These are phyloP conservation scores for Saturnispora halmiae DNA, from an alignment of 805 yeast genomes.

Conservation along the genomic window DNA sequence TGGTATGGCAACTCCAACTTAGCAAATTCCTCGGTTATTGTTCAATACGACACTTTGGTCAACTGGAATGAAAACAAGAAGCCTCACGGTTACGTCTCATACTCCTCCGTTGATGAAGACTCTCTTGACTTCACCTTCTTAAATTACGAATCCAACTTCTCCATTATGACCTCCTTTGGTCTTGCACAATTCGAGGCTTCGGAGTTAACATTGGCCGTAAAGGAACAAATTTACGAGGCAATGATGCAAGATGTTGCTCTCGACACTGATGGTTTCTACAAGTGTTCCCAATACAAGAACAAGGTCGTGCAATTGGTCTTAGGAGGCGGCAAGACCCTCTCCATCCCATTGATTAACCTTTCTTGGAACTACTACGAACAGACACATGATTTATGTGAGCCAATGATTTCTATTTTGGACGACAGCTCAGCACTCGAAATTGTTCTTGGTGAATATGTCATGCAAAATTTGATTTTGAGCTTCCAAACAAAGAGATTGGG, in stretches of 20 bases:
- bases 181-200: conserved; percentile 15
- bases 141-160: not conserved
- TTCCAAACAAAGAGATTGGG: conserved; percentile 16
- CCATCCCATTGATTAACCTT: conserved; percentile 14
- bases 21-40: not conserved
- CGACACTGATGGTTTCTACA: conserved; percentile 12
- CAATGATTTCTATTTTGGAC: conserved; percentile 13
- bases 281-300: conserved; percentile 17
- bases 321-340: conserved; percentile 8
- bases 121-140: not conserved
- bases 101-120: not conserved
- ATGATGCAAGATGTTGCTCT: conserved; percentile 8
- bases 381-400: conserved; percentile 16
- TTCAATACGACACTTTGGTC: conserved; percentile 3
- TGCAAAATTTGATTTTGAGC: conserved; percentile 16
- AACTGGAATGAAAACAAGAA: conserved; percentile 8
- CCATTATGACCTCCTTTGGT: not conserved
- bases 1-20: not conserved
- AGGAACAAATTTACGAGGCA: conserved; percentile 10
- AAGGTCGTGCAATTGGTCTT: conserved; percentile 9
- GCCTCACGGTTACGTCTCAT: not conserved
- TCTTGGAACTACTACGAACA: conserved; percentile 18
- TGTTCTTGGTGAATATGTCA: conserved; percentile 18
- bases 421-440: conserved; percentile 13
- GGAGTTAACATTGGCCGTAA: conserved; percentile 14